A percentile compares a stretch with the other conserved stretches of the same genome.
These are phyloP conservation scores for Paragyromitra xinjiangensis DNA, from an alignment of 495 filamentous ascomycete species.

Conservation along the genomic window DNA sequence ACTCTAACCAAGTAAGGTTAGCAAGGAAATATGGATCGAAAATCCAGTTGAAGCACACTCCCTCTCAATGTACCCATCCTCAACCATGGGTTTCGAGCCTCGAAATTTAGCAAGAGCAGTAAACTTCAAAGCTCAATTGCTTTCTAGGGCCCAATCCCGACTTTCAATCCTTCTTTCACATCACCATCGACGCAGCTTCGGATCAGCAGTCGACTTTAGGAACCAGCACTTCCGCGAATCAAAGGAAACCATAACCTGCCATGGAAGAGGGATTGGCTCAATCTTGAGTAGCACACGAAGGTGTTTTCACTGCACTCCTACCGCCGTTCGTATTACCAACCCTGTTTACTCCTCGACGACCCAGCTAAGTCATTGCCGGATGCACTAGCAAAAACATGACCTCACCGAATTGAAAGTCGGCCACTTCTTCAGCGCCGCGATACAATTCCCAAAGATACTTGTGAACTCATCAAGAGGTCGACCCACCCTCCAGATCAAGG, in stretches of 20 bases:
- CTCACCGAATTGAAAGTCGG: constrained; percentile 31
- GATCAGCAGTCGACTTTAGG: constrained; percentile 13
- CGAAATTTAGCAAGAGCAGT: constrained; percentile 3
- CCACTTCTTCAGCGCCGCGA: constrained; percentile 22
- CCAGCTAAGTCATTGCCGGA: not conserved
- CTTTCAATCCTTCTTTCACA: not conserved
- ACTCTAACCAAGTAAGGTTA: not conserved
- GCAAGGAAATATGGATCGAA: not conserved
- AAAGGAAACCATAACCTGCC: not conserved
- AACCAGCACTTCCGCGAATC: not conserved
- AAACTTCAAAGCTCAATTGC: not conserved
- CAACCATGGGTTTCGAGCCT: constrained; percentile 8
- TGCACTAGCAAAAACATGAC: not conserved
- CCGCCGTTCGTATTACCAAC: constrained; percentile 4
- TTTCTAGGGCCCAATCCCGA: not conserved
- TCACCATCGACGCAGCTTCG: not conserved
- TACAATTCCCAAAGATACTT: not conserved
- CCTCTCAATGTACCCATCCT: not conserved
- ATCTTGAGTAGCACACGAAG: not conserved
- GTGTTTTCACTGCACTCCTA: not conserved
- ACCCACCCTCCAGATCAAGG: constrained; percentile 4
- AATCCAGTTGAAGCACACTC: not conserved
- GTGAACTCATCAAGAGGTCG: constrained; percentile 1
- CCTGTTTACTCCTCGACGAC: not conserved
- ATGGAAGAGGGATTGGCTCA: not conserved